Conservation (phyloP, 2,329 filamentous ascomycete genomes). For the Grosmannia clavigera region DNA sequence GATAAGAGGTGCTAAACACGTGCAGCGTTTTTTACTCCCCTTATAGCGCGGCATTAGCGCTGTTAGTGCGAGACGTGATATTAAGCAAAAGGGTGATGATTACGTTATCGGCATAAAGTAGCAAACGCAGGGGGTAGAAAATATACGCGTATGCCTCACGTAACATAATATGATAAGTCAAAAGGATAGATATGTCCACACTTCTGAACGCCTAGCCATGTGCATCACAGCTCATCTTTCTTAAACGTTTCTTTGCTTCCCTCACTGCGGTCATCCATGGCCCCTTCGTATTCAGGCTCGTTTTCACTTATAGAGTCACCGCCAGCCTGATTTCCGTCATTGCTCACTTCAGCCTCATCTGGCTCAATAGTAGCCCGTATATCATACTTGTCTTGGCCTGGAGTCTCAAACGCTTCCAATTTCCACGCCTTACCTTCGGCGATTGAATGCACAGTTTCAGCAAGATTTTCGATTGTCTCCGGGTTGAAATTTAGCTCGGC, state of each 20-base stretch:
- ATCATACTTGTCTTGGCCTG: conserved; percentile 44
- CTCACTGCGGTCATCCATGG: conserved; percentile 13
- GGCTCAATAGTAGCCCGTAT: conserved; percentile 58
- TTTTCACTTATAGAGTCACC: background rate
- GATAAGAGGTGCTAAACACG: background rate
- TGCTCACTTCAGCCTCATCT: conserved; percentile 13
- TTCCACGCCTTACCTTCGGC: conserved; percentile 67
- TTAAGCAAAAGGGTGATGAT: background rate
- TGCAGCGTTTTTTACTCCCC: background rate
- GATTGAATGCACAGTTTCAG: conserved; percentile 52
- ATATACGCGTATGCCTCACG: background rate
- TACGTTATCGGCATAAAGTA: background rate
- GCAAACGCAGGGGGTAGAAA: background rate
- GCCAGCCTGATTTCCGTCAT: background rate
- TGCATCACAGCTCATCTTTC: conserved; percentile 38
- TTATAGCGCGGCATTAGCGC: background rate
- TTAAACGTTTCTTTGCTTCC: conserved; percentile 33
- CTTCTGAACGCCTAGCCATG: background rate
- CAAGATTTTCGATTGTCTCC: conserved; percentile 56
- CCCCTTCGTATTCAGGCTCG: background rate
- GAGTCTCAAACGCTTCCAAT: conserved; percentile 63
- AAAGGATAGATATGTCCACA: background rate
- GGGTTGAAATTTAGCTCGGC: conserved; percentile 54
- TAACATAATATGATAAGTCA: background rate
- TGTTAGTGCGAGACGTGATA: background rate